phyloP scores from a whole-genome alignment of 495 filamentous ascomycete species.

The Viridothelium virens region DNA sequence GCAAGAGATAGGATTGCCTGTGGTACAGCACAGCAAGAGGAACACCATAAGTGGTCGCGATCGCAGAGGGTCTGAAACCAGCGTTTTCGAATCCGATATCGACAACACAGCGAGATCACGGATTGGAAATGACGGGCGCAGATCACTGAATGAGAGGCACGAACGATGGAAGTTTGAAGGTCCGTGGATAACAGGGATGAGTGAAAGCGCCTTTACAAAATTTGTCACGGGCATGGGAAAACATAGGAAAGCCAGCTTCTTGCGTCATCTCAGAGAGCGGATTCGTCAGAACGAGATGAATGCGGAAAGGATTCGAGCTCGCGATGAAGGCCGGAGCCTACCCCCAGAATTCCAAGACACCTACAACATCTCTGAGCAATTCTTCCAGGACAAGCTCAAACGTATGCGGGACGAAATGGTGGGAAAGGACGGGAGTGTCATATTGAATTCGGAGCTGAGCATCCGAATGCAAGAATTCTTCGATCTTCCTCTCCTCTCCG shows the following conservation, averaged over 20 bases:
- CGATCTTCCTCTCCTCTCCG: constrained; percentile 39
- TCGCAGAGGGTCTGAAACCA: constrained; percentile 18
- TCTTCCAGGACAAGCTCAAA: constrained; percentile 20
- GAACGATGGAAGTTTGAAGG: constrained; percentile 65
- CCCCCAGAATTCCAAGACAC: background rate
- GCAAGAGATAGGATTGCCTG: constrained; percentile 67
- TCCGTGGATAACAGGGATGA: constrained; percentile 74
- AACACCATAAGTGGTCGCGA: constrained; percentile 2
- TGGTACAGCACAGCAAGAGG: constrained; percentile 42
- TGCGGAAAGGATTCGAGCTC: constrained; percentile 17
- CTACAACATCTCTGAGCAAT: constrained; percentile 16
- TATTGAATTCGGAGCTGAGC: constrained; percentile 37
- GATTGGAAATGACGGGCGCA: background rate
- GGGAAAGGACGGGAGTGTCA: constrained; percentile 14
- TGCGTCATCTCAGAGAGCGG: constrained; percentile 46
- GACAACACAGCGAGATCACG: constrained; percentile 41
- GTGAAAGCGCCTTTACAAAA: constrained; percentile 58
- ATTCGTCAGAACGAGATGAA: constrained; percentile 27
- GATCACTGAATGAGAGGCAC: constrained; percentile 26
- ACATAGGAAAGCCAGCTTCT: constrained; percentile 41
- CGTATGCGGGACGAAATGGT: constrained; percentile 20
- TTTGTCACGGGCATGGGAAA: constrained; percentile 55
- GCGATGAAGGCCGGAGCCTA: constrained; percentile 19
- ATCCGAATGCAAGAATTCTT: constrained; percentile 48
- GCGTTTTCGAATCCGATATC: constrained; percentile 52